A percentile compares a stretch with the other conserved stretches of the same genome.
Conservation (phyloP, 441 rosid genomes). For the Biscutella laevigata region DNA sequence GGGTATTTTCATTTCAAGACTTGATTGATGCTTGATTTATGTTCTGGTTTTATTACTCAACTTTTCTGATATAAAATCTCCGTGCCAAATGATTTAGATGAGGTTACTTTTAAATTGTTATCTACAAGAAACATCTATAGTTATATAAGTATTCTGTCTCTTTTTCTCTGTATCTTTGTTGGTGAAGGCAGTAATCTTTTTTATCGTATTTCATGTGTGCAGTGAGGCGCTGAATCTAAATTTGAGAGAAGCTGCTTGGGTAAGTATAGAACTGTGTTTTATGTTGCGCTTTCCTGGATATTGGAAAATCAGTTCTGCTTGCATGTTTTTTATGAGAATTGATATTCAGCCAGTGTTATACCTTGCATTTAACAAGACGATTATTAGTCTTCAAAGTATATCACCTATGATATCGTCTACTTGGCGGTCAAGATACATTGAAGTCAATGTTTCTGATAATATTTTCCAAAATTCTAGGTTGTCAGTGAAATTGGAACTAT, state of each 20-base stretch:
- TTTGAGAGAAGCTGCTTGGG: constrained; percentile 97
- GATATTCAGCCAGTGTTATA: too few species aligned
- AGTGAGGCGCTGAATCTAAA: constrained; percentile 79
- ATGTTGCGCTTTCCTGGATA: neutral
- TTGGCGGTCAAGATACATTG: too few species aligned
- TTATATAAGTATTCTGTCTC: neutral
- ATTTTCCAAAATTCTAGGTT: too few species aligned
- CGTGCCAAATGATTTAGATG: neutral
- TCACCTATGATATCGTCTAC: too few species aligned
- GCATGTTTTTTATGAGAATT: too few species aligned
- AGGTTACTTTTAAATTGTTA: neutral
- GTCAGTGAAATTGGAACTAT: too few species aligned
- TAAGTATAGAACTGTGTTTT: constrained; percentile 30
- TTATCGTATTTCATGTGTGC: constrained; percentile 26
- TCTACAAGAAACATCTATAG: neutral
- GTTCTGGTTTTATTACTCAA: constrained; percentile 8
- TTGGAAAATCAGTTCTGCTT: neutral
- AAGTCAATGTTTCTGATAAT: too few species aligned
- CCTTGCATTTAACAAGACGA: too few species aligned
- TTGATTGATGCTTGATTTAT: constrained; percentile 5
- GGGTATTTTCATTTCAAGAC: neutral
- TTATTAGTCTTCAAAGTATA: too few species aligned
- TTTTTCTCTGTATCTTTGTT: neutral
- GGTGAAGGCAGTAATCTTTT: constrained; percentile 6
- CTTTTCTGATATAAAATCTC: neutral